A percentile compares a stretch with the other conserved stretches of the same genome.
phyloP scores from a whole-genome alignment of 2,329 filamentous ascomycete species.

The Uncinocarpus reesii region DNA sequence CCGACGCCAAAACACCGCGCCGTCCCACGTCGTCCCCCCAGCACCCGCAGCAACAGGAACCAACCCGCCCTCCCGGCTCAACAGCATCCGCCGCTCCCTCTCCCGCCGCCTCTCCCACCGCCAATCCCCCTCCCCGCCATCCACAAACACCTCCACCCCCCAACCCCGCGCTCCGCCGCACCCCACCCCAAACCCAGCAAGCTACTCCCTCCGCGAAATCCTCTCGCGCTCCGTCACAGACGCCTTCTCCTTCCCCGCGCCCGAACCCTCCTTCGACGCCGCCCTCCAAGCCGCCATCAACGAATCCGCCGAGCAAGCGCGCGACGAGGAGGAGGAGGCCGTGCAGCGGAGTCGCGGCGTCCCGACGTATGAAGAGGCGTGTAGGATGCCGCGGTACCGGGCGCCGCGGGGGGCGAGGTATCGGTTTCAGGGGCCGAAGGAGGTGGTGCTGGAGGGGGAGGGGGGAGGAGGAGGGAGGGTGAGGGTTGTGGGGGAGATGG shows the following conservation, averaged over 20 bases:
- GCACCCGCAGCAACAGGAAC: background rate
- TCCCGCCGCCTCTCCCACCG: background rate
- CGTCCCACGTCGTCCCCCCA: background rate
- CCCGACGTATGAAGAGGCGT: conserved; percentile 19
- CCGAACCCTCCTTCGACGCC: conserved; percentile 12
- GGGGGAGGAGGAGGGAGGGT: background rate
- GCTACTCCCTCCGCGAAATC: conserved; percentile 14
- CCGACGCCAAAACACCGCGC: background rate
- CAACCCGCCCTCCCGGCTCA: background rate
- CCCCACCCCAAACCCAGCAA: background rate
- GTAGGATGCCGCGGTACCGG: conserved; percentile 11
- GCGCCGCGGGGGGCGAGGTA: conserved; percentile 15
- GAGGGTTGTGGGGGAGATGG: conserved; percentile 19
- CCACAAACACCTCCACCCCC: background rate
- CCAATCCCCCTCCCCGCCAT: background rate
- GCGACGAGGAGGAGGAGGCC: conserved; percentile 18
- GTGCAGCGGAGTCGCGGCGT: conserved; percentile 16
- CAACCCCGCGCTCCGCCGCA: background rate
- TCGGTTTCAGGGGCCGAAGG: conserved; percentile 17
- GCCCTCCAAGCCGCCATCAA: conserved; percentile 18
- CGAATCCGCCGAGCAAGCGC: conserved; percentile 15
- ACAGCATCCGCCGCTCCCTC: background rate
- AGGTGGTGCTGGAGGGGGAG: background rate
- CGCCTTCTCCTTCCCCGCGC: conserved; percentile 7
- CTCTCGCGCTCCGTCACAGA: conserved; percentile 13